Percentiles rank a stretch among this genome's conserved stretches.
phyloP scores from a whole-genome alignment of 1,139 yeast species.

The Eremothecium gossypii region DNA sequence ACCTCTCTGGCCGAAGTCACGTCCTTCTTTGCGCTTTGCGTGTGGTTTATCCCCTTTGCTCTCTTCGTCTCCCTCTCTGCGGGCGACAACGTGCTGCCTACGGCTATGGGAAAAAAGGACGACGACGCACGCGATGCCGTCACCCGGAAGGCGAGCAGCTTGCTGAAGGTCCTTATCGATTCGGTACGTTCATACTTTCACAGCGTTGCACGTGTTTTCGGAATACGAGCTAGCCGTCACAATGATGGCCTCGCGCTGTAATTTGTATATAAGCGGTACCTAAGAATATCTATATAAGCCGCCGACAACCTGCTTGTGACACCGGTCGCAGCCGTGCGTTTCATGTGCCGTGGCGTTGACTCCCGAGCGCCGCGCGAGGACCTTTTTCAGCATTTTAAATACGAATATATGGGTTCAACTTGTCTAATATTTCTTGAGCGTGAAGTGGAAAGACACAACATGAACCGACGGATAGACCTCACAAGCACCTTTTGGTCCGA shows the following conservation, averaged over 20 bases:
- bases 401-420: too few relatives aligned
- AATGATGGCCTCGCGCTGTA: slow-evolving; percentile 41
- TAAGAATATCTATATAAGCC: too few relatives aligned
- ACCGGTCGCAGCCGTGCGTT: background rate
- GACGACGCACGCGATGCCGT: slow-evolving; percentile 26
- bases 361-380: too few relatives aligned
- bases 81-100: slow-evolving; percentile 79
- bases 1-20: slow-evolving; percentile 85
- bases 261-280: background rate
- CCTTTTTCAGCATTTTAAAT: too few relatives aligned
- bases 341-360: too few relatives aligned
- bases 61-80: slow-evolving; percentile 88
- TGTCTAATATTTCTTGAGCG: too few relatives aligned
- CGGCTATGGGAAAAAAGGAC: slow-evolving; percentile 25
- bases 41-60: slow-evolving; percentile 93
- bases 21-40: slow-evolving; percentile 84
- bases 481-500: slow-evolving; percentile 24
- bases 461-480: slow-evolving; percentile 1
- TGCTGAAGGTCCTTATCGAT: slow-evolving; percentile 59
- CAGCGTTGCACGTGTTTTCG: slow-evolving; percentile 42
- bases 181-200: slow-evolving; percentile 43
- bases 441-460: background rate
- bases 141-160: slow-evolving; percentile 38
- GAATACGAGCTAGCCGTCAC: slow-evolving; percentile 55
- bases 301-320: background rate